phyloP scores from a whole-genome alignment of 495 filamentous ascomycete genomes.

The Chaetomium tenue region DNA sequence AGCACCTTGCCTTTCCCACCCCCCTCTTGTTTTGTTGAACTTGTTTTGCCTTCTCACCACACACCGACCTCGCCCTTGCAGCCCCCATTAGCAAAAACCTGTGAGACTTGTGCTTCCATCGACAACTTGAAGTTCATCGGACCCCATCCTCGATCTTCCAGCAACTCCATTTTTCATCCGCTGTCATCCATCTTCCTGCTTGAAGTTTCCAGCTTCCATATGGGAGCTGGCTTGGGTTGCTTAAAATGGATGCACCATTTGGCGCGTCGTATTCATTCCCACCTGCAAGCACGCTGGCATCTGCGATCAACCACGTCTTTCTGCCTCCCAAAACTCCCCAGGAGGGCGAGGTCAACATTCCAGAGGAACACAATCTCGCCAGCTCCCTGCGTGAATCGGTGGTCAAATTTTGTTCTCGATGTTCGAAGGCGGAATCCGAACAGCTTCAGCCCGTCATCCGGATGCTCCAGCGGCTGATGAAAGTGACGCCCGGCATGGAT shows the following conservation, averaged over 20 bases:
- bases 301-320: slow-evolving; percentile 58
- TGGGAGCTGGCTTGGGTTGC: background rate
- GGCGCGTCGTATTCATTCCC: background rate
- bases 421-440: background rate
- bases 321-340: slow-evolving; percentile 60
- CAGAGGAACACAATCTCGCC: slow-evolving; percentile 17
- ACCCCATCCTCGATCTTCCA: no score
- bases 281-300: slow-evolving; percentile 28
- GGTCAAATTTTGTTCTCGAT: background rate
- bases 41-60: no score
- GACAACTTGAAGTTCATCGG: no score
- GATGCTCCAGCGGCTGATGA: slow-evolving; percentile 18
- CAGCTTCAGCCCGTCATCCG: background rate
- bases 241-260: background rate
- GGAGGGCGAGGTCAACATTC: slow-evolving; percentile 36
- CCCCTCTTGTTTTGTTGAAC: no score
- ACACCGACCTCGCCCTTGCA: no score
- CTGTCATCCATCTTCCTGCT: background rate
- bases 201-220: background rate
- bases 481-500: background rate
- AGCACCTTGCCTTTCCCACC: no score
- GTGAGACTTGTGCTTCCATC: no score
- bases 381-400: slow-evolving; percentile 25
- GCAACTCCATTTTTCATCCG: background rate
- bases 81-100: no score